Evolutionary conservation across 192 early-diverging fungal species (phyloP).

Genomic region (Irineochytrium annulatum): DNA sequence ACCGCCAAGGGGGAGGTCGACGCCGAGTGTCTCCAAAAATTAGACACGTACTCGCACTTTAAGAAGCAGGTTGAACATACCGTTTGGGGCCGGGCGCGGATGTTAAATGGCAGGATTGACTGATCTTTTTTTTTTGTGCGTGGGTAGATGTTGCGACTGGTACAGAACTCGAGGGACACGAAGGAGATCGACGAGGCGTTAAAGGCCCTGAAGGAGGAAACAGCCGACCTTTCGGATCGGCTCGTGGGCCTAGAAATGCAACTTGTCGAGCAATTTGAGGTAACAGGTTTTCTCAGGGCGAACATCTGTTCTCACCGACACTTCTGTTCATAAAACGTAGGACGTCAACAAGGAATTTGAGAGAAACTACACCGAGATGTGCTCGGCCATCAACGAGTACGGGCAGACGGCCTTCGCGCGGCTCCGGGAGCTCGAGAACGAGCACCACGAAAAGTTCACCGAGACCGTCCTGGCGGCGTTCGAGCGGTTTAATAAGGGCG

Average conservation of each 20-base stretch:
- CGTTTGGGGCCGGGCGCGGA: neutral
- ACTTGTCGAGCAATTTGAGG: conserved; percentile 61
- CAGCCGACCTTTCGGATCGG: conserved; percentile 37
- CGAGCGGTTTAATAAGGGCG: conserved; percentile 57
- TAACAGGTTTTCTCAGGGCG: conserved; percentile 17
- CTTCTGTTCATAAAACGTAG: conserved; percentile 10
- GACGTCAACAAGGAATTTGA: conserved; percentile 63
- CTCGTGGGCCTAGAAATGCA: conserved; percentile 54
- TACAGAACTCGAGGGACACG: conserved; percentile 35
- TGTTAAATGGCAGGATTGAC: neutral
- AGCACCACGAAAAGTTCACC: conserved; percentile 52
- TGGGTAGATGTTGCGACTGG: conserved; percentile 38
- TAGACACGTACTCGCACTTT: conserved; percentile 45
- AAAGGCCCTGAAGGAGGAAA: conserved; percentile 34
- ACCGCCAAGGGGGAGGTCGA: conserved; percentile 43
- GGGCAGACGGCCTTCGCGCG: conserved; percentile 47
- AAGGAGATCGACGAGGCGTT: conserved; percentile 50
- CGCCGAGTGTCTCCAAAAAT: conserved; percentile 34
- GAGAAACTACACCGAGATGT: conserved; percentile 54
- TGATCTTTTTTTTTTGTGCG: neutral
- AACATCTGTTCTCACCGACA: too few species aligned
- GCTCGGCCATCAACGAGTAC: conserved; percentile 41
- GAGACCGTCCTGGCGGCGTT: conserved; percentile 46
- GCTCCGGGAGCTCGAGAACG: conserved; percentile 57
- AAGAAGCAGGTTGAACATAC: conserved; percentile 47